phyloP scores from a whole-genome alignment of 2,329 filamentous ascomycete species.

The Hymenoscyphus salicellus region DNA sequence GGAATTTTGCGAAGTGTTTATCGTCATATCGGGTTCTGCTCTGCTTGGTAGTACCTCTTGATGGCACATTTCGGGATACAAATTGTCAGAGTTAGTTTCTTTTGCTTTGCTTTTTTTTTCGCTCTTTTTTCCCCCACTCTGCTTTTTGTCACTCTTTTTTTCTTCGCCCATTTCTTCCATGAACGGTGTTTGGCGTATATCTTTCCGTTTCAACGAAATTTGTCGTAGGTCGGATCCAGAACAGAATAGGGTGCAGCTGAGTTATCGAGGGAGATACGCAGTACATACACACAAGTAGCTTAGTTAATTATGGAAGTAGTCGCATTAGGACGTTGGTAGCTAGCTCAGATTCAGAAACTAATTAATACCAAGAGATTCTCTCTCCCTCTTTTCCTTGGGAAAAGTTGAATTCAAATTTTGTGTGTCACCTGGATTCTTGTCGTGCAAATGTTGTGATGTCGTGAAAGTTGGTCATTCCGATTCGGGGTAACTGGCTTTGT shows the following conservation, averaged over 20 bases:
- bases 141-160: neutral
- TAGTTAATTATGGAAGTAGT: neutral
- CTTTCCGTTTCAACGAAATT: neutral
- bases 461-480: no score
- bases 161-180: neutral
- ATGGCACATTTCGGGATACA: neutral
- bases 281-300: neutral
- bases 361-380: neutral
- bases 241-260: neutral
- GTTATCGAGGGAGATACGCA: neutral
- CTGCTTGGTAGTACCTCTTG: neutral
- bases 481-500: no score
- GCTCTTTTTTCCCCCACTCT: neutral
- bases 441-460: no score
- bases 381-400: no score
- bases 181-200: neutral
- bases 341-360: conserved; percentile 7
- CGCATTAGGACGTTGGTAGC: conserved; percentile 13
- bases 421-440: no score
- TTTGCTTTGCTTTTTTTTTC: neutral
- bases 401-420: no score
- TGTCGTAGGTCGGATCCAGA: neutral
- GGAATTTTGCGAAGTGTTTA: neutral
- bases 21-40: neutral
- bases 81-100: conserved; percentile 1